Evolutionary conservation across 192 early-diverging fungal genomes (phyloP), one percentile per base, ranked within the genome.

Genomic region (Podila epicladia): DNA sequence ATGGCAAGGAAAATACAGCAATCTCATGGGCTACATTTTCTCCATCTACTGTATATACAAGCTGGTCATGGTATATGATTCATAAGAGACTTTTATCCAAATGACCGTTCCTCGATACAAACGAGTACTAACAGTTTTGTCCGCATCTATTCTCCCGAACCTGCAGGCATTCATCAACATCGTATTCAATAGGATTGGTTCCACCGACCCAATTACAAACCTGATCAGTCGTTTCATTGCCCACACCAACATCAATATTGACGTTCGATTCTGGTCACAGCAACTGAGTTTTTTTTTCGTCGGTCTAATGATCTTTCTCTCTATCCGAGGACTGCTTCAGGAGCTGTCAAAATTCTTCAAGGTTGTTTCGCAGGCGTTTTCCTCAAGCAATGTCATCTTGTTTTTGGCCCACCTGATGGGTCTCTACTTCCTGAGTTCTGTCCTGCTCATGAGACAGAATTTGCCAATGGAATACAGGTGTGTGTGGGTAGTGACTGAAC

Each of bases 211-310:
- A 5, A 93, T 97, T 72, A 95, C 95, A 35, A 89, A 92, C 57
- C 84, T 88, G 12, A 77, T 98, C 75, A 91, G 93, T 41, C 75
- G 94, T 32, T 88, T 92, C 5, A 87, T 94, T 12, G 88, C 90
- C 9, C 86, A 92, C 49, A 82, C 91, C 45, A 85, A 89, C 61
- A 86, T 88, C 9, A 86, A 85, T 53, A 73, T 98, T 66, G 95
- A 97, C 72, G 83, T 94, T 24, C 88, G 85, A 38, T 92, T 94
- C 48, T 96, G 94, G 93, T 94, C 95, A 22, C 94, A 95, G 82
- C 96, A 98, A 73, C 85, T 97, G 35, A 96, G 95, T 60, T 98
- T 98, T 75, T 89, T 93, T 66, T 91, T 98, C 83, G 92, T 97
- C 57, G 96, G 96, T 29, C 74, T 97, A 19, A 91, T 99, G 89